A percentile compares a stretch with the other conserved stretches of the same genome.
phyloP scores from a whole-genome alignment of 208 protist species.

The Leishmania amazonensis region DNA sequence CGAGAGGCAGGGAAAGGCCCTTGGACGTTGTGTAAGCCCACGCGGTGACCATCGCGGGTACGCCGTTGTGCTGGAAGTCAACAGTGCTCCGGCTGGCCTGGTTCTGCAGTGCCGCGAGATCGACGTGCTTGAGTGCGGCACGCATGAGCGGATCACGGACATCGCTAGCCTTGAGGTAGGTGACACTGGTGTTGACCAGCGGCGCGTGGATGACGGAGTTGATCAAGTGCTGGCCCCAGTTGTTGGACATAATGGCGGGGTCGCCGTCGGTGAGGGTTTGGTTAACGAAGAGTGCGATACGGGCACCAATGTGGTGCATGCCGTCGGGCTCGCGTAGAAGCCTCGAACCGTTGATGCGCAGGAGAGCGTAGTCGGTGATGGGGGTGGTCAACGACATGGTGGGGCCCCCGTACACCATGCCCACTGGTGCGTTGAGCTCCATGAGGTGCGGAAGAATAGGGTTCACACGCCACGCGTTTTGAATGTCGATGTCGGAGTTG shows the following conservation, averaged over 20 bases:
- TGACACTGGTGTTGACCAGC: not conserved
- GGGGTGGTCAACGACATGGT: not conserved
- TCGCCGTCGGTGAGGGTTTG: constrained; percentile 6
- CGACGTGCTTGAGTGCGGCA: constrained; percentile 30
- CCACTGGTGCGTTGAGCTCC: not conserved
- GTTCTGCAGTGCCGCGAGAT: constrained; percentile 14
- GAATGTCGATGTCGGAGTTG: not conserved
- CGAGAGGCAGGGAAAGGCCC: not conserved
- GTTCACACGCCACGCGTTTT: not conserved
- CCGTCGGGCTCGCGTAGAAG: not conserved
- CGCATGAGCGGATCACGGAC: constrained; percentile 41
- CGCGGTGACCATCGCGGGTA: constrained; percentile 7
- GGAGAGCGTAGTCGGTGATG: constrained; percentile 5
- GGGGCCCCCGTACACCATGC: constrained; percentile 5
- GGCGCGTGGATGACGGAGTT: not conserved
- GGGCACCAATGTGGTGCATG: not conserved
- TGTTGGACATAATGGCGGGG: constrained; percentile 28
- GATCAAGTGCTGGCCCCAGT: constrained; percentile 20
- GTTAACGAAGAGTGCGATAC: constrained; percentile 9
- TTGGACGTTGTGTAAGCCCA: not conserved
- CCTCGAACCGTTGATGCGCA: constrained; percentile 7
- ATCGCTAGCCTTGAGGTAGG: constrained; percentile 25
- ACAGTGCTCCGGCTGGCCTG: not conserved
- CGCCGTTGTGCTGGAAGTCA: constrained; percentile 12
- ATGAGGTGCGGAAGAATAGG: constrained; percentile 9